phyloP scores from a whole-genome alignment of 1,139 yeast genomes.

The Magnusiomyces tetraspermus region DNA sequence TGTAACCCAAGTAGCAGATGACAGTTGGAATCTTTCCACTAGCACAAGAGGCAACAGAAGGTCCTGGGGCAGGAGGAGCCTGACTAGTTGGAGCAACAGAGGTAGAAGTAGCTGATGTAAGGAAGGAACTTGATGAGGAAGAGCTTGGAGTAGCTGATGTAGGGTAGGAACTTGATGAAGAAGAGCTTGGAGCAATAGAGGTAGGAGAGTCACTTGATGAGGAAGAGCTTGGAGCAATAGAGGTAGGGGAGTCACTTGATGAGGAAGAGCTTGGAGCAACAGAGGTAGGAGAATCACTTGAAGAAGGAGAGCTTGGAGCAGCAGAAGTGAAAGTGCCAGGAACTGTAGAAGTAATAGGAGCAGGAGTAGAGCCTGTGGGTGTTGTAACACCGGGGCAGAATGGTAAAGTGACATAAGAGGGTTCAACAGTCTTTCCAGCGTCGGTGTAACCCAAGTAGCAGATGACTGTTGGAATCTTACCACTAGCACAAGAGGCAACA shows the following conservation, averaged over 20 bases:
- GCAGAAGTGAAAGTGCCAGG: background rate
- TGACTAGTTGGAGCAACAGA: background rate
- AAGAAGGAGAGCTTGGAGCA: background rate
- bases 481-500: background rate
- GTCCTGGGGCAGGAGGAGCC: background rate
- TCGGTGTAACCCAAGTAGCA: background rate
- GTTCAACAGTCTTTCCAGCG: background rate
- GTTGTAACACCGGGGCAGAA: background rate
- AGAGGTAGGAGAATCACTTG: background rate
- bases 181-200: background rate
- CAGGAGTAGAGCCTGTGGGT: background rate
- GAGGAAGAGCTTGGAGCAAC: background rate
- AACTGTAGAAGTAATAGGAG: background rate
- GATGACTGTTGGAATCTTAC: background rate
- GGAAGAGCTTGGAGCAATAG: background rate
- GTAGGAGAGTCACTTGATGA: background rate
- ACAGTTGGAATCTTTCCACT: background rate
- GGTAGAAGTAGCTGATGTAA: background rate
- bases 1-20: background rate
- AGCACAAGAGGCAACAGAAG: background rate
- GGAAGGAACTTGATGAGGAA: background rate
- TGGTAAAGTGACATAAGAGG: background rate
- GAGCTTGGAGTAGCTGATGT: background rate
- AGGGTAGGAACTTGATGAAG: background rate
- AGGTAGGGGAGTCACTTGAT: background rate